Evolutionary conservation across 2,329 filamentous ascomycete species (phyloP).

Genomic region (Colletotrichum sp.): DNA sequence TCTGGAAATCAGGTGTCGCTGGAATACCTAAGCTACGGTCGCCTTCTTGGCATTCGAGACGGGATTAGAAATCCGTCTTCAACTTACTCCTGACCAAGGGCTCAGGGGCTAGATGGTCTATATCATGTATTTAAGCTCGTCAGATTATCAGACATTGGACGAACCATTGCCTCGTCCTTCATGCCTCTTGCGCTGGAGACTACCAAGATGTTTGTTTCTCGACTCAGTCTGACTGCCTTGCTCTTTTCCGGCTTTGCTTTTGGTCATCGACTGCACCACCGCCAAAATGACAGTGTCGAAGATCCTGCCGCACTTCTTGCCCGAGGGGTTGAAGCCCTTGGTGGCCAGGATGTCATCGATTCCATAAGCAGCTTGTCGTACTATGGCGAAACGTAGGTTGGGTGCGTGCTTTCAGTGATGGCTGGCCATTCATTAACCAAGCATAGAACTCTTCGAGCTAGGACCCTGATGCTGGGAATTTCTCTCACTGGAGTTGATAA

Average conservation of each 20-base stretch:
- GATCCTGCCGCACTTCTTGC: background rate
- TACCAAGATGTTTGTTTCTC: background rate
- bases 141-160: background rate
- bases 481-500: background rate
- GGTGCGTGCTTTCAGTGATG: background rate
- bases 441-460: background rate
- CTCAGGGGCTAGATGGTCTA: background rate
- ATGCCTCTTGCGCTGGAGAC: background rate
- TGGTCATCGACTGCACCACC: background rate
- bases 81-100: background rate
- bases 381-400: background rate
- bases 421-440: rapidly evolving
- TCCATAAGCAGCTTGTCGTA: background rate
- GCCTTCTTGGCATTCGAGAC: background rate
- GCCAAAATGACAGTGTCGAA: background rate
- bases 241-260: background rate
- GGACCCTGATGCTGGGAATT: background rate
- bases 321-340: background rate
- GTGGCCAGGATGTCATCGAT: background rate
- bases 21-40: background rate
- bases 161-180: background rate
- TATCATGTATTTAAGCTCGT: background rate
- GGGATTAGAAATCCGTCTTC: background rate
- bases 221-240: background rate
- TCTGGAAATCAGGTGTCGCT: background rate